Percentiles rank a stretch among this genome's conserved stretches.
phyloP scores from a whole-genome alignment of 2,329 filamentous ascomycete species.

The Colletotrichum sp. region DNA sequence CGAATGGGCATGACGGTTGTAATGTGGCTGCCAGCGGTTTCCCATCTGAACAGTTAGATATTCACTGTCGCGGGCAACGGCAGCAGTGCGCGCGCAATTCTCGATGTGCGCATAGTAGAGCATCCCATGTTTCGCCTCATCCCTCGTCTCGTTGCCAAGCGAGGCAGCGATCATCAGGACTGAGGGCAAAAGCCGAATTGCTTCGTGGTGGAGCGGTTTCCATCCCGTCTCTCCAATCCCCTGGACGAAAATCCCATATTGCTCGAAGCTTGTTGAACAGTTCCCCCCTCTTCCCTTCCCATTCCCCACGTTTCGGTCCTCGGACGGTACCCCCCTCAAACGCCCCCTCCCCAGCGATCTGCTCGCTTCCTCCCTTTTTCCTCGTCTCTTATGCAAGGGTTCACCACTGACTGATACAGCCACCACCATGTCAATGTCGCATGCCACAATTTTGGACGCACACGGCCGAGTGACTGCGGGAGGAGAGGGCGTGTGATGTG shows the following conservation, averaged over 20 bases:
- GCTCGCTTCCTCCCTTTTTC: neutral
- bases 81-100: neutral
- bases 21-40: neutral
- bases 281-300: neutral
- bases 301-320: constrained; percentile 1
- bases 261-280: neutral
- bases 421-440: neutral
- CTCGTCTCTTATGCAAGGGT: neutral
- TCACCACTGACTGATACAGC: neutral
- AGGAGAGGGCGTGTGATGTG: neutral
- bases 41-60: neutral
- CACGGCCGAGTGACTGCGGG: neutral
- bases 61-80: neutral
- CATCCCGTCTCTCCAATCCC: constrained; percentile 1
- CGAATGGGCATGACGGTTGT: neutral
- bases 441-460: neutral
- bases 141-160: neutral
- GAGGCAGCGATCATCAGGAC: neutral
- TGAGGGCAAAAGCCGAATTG: neutral
- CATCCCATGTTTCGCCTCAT: neutral
- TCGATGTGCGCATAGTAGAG: neutral
- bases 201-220: neutral
- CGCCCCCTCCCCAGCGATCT: neutral
- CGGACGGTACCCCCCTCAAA: neutral
- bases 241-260: neutral